Evolutionary conservation across 2,329 filamentous ascomycete genomes (phyloP), one percentile per base, ranked within the genome.

Genomic region (Thelonectria discophora): DNA sequence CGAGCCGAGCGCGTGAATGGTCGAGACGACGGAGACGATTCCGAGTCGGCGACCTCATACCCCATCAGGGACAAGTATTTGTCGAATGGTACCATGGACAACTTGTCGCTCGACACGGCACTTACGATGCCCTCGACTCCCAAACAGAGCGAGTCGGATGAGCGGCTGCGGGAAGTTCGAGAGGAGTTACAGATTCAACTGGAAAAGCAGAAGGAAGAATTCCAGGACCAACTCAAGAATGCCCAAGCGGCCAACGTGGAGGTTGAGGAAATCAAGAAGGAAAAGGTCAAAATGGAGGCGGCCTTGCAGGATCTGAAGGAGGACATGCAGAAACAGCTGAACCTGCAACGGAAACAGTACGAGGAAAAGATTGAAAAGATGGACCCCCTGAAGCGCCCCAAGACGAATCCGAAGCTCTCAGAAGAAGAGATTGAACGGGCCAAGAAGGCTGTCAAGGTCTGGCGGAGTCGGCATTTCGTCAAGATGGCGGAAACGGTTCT

Each of bases 41-140:
- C 89, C 55, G 95, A 99, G 68, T 97, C 94, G 0, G 87, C 91
- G 49, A 91, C 89, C 27, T 97, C 94, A 0, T 97, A 94, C 73
- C 90, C 93, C 2, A 83, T 94, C 30, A 86, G 95, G 53, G 95
- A 99, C 70, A 98, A 98, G 73, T 98, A 98, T 77, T 87, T 97
- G 80, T 97, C 94, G 3, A 95, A 91, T 57, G 94, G 94, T 2
- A 97, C 94, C 0, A 84, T 98, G 55, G 95, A 99, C 78, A 97
- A 97, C 74, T 95, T 97, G 72, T 98, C 94, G 2, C 83, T 99
- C 15, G 95, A 99, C 74, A 99, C 95, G 1, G 90, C 90, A 12
- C 83, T 99, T 52, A 99, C 95, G 0, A 93, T 97, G 84, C 95
- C 95, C 2, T 96, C 93, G 0, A 98, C 94, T 0, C 95, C 95